Percentiles rank a stretch among this genome's conserved stretches.
Conservation (phyloP, 148 eudicot species). For the Tetragonia tetragonoides region DNA sequence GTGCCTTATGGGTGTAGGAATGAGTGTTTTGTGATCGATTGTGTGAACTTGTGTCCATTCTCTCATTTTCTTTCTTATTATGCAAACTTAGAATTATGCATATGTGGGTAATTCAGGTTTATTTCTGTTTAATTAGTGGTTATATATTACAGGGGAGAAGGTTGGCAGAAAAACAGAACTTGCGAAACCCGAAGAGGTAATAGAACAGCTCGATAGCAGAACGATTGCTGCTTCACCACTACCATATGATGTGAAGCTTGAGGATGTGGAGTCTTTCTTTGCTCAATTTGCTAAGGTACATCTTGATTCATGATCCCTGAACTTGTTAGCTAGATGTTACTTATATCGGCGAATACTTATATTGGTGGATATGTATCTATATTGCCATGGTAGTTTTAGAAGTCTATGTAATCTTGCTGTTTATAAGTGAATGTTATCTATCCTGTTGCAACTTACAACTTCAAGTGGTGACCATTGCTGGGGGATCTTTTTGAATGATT, state of each 20-base stretch:
- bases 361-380: neutral
- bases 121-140: neutral
- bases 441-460: neutral
- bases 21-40: neutral
- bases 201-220: conserved; percentile 79
- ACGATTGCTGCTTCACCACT: conserved; percentile 91
- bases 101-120: neutral
- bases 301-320: conserved; percentile 4
- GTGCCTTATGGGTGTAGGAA: neutral
- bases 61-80: neutral
- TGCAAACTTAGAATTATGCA: neutral
- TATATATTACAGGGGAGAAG: conserved; percentile 54
- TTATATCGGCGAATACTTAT: neutral
- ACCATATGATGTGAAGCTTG: conserved; percentile 74
- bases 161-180: conserved; percentile 76
- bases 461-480: neutral
- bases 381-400: neutral
- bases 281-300: conserved; percentile 71
- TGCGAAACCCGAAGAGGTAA: conserved; percentile 59
- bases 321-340: neutral
- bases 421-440: neutral
- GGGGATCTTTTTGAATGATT: neutral
- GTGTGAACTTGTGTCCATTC: neutral
- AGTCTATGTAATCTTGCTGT: neutral
- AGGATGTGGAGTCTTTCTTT: conserved; percentile 82